A percentile compares a stretch with the other conserved stretches of the same genome.
Conservation (phyloP, 805 yeast species). For the Tetrapisispora phaffii region DNA sequence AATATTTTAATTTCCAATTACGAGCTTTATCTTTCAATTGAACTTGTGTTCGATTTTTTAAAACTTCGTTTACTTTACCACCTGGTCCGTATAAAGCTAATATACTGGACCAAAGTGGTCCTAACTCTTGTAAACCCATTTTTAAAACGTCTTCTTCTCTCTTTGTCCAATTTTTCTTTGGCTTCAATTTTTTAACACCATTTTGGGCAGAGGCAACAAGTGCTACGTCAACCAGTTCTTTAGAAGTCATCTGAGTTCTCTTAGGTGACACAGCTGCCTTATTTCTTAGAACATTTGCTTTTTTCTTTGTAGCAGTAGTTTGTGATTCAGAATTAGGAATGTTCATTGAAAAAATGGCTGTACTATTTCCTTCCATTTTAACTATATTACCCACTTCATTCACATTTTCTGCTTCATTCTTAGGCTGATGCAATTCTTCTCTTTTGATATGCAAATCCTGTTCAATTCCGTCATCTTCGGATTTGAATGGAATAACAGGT, state of each 20-base stretch:
- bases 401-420: background rate
- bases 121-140: conserved; percentile 67
- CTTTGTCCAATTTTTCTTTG: conserved; percentile 53
- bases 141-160: conserved; percentile 81
- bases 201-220: conserved; percentile 15
- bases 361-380: too few relatives aligned
- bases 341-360: too few relatives aligned
- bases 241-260: conserved; percentile 1
- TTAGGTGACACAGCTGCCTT: background rate
- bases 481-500: background rate
- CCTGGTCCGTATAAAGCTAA: conserved; percentile 90
- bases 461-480: background rate
- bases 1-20: conserved; percentile 82
- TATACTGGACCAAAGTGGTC: conserved; percentile 92
- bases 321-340: background rate
- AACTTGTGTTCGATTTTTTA: conserved; percentile 81
- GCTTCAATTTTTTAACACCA: conserved; percentile 22
- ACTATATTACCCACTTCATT: background rate
- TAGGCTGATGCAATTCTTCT: background rate
- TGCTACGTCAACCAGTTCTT: conserved; percentile 17
- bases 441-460: background rate
- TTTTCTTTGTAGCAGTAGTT: background rate
- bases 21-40: conserved; percentile 95
- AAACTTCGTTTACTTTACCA: conserved; percentile 70
- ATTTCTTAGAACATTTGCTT: background rate